These are phyloP conservation scores for Exophiala sp. DNA, from an alignment of 2,329 filamentous ascomycete genomes.

Conservation along the genomic window DNA sequence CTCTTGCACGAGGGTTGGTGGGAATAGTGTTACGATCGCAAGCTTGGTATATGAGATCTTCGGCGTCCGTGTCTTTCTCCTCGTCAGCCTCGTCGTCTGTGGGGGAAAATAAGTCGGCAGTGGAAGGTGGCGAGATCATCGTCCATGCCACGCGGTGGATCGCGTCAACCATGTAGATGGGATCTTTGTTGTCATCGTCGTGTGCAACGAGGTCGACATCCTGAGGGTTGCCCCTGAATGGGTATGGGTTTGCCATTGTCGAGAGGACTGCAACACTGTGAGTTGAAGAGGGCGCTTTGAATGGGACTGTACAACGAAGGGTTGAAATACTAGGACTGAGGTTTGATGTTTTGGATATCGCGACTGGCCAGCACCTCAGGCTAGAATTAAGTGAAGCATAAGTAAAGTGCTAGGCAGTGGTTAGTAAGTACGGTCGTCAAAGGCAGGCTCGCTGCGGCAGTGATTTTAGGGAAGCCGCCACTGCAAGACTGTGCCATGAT, in stretches of 20 bases:
- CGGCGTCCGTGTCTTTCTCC: background rate
- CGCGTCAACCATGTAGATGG: background rate
- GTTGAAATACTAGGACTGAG: too few relatives aligned
- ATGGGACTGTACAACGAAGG: too few relatives aligned
- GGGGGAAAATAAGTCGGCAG: background rate
- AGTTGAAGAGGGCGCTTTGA: too few relatives aligned
- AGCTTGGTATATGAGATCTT: background rate
- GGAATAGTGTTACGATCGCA: background rate
- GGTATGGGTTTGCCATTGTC: background rate
- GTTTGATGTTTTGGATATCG: too few relatives aligned
- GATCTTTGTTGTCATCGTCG: background rate
- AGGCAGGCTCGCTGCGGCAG: too few relatives aligned
- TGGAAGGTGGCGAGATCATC: background rate
- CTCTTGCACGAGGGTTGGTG: background rate
- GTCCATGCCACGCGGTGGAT: background rate
- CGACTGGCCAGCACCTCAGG: too few relatives aligned
- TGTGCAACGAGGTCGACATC: background rate
- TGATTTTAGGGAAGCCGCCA: too few relatives aligned
- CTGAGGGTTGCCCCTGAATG: background rate
- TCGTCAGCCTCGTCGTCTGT: background rate
- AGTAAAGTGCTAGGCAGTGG: too few relatives aligned
- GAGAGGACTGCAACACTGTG: too few relatives aligned
- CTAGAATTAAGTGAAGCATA: too few relatives aligned
- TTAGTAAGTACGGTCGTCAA: too few relatives aligned
- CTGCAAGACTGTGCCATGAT: too few relatives aligned